Percentiles rank a stretch among this genome's conserved stretches.
Conservation (phyloP, 2,329 filamentous ascomycete genomes). For the Lecanicillium sp. region DNA sequence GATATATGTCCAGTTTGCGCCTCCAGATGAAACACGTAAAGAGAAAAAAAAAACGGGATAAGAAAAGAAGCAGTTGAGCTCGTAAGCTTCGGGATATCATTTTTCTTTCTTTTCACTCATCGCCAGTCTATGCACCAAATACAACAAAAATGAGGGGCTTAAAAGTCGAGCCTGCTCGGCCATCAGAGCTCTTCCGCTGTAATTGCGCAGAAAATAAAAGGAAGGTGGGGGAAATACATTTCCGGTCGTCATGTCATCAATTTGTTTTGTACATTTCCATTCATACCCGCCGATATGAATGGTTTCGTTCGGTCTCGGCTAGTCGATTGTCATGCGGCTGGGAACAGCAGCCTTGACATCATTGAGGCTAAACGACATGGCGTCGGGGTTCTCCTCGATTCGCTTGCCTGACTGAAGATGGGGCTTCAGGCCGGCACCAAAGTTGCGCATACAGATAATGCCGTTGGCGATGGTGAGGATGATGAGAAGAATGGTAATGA, state of each 20-base stretch:
- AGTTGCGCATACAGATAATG: slow-evolving; percentile 83
- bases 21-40: slow-evolving; percentile 12
- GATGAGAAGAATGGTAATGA: slow-evolving; percentile 85
- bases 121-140: not conserved
- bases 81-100: slow-evolving; percentile 16
- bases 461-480: slow-evolving; percentile 84
- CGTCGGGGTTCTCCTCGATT: slow-evolving; percentile 49
- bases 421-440: slow-evolving; percentile 80
- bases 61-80: not conserved
- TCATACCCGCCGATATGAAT: not conserved
- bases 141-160: not conserved
- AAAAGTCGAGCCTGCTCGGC: slow-evolving; percentile 4
- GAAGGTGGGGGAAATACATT: slow-evolving; percentile 2
- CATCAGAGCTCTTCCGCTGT: not conserved
- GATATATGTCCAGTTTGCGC: slow-evolving; percentile 6
- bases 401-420: slow-evolving; percentile 58
- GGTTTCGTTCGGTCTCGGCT: slow-evolving; percentile 17
- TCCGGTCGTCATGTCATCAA: slow-evolving; percentile 12
- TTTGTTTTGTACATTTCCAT: slow-evolving; percentile 13
- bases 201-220: not conserved
- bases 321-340: slow-evolving; percentile 59
- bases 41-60: slow-evolving; percentile 14
- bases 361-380: slow-evolving; percentile 49
- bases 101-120: slow-evolving; percentile 11
- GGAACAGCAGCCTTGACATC: slow-evolving; percentile 51